Evolutionary conservation across 2,329 filamentous ascomycete genomes (phyloP).

Genomic region (Apiospora pterosperma): DNA sequence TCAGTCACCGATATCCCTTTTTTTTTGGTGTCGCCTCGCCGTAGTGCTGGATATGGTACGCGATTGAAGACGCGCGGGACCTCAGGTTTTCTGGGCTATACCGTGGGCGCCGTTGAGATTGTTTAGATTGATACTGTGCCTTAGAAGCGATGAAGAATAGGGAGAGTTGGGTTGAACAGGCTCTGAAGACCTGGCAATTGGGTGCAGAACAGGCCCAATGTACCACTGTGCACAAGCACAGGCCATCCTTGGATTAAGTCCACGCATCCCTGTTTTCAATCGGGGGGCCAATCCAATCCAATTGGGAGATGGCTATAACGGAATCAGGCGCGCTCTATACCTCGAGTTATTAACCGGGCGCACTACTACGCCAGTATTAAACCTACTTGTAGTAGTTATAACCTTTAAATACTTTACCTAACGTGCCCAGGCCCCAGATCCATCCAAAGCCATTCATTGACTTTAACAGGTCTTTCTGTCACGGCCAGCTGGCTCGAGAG

Average conservation of each 20-base stretch:
- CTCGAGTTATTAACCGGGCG: too few species aligned
- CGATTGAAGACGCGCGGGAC: not conserved
- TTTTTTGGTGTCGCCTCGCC: not conserved
- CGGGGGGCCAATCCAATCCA: not conserved
- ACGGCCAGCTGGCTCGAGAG: not conserved
- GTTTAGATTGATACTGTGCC: conserved; percentile 10
- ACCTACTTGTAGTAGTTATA: too few species aligned
- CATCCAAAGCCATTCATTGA: too few species aligned
- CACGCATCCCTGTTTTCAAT: not conserved
- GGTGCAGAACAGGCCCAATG: not conserved
- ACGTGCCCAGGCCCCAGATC: too few species aligned
- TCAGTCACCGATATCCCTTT: not conserved
- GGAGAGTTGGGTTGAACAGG: conserved; percentile 2
- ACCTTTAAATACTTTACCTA: too few species aligned
- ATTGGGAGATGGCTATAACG: too few species aligned
- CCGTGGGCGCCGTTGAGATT: conserved; percentile 12
- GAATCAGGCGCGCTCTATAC: not conserved
- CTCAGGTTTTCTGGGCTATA: conserved; percentile 2
- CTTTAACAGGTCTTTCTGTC: not conserved
- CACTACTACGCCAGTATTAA: too few species aligned
- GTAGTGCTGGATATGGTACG: not conserved
- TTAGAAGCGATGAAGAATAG: conserved; percentile 2
- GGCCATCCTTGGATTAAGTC: not conserved
- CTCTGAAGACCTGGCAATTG: not conserved
- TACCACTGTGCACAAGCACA: not conserved